phyloP scores from a whole-genome alignment of 108 stramenopile genomes.

The Cyclotella distinguenda region DNA sequence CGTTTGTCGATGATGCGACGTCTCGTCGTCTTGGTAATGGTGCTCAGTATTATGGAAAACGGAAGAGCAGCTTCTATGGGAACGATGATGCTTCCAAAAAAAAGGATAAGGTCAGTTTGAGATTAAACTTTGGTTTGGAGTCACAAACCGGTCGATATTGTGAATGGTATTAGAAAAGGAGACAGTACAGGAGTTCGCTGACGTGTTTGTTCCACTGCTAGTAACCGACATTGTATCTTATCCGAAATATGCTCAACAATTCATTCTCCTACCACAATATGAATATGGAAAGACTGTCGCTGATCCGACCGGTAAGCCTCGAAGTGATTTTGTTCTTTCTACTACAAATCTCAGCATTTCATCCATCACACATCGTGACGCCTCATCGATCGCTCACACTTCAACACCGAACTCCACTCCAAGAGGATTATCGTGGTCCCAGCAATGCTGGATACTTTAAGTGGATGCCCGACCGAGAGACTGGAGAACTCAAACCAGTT shows the following conservation, averaged over 20 bases:
- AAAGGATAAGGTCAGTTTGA: conserved; percentile 40
- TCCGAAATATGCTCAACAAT: too few relatives aligned
- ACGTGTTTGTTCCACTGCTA: too few relatives aligned
- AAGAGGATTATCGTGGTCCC: conserved; percentile 81
- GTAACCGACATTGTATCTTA: too few relatives aligned
- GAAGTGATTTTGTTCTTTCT: neutral
- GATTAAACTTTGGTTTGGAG: too few relatives aligned
- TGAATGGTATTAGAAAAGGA: too few relatives aligned
- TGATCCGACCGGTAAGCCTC: conserved; percentile 3
- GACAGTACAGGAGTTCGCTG: too few relatives aligned
- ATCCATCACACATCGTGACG: neutral
- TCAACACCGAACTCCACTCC: too few relatives aligned
- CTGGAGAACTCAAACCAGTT: conserved; percentile 68
- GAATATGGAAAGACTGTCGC: neutral
- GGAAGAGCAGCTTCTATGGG: conserved; percentile 72
- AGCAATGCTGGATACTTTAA: conserved; percentile 74
- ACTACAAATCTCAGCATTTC: conserved; percentile 1
- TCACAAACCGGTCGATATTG: too few relatives aligned
- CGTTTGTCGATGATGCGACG: conserved; percentile 89
- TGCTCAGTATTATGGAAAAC: conserved; percentile 81
- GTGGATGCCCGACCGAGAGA: conserved; percentile 81
- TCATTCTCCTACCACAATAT: too few relatives aligned
- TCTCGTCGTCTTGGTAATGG: conserved; percentile 76
- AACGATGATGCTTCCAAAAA: conserved; percentile 66
- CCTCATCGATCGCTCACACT: neutral